These are phyloP conservation scores for Athelia sp. DNA, from an alignment of 1,284 basidiomycete genomes.

Conservation along the genomic window DNA sequence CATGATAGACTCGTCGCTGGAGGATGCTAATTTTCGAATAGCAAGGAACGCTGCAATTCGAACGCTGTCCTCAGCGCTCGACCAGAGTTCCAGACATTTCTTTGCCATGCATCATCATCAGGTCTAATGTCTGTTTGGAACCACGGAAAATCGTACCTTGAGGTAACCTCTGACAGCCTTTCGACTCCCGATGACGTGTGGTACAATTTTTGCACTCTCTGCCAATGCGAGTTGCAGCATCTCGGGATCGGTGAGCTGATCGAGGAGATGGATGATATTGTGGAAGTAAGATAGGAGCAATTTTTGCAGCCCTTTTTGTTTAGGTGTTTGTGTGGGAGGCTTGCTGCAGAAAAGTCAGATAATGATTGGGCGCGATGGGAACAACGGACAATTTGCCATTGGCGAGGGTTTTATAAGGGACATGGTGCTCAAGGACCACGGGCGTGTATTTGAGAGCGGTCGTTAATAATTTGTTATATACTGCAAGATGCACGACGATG, in stretches of 20 bases:
- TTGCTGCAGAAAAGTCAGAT: slow-evolving; percentile 44
- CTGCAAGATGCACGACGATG: slow-evolving; percentile 32
- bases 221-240: slow-evolving; percentile 69
- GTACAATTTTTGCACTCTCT: slow-evolving; percentile 84
- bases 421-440: slow-evolving; percentile 82
- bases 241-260: slow-evolving; percentile 70
- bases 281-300: slow-evolving; percentile 87
- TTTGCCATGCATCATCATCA: slow-evolving; percentile 19
- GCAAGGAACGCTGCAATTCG: slow-evolving; percentile 89
- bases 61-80: slow-evolving; percentile 74
- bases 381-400: slow-evolving; percentile 78
- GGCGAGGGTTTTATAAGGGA: slow-evolving; percentile 80
- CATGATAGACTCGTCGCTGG: slow-evolving; percentile 77
- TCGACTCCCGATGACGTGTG: slow-evolving; percentile 79
- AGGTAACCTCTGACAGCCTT: slow-evolving; percentile 83
- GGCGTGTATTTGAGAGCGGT: slow-evolving; percentile 91
- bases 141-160: slow-evolving; percentile 48
- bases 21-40: slow-evolving; percentile 76
- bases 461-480: slow-evolving; percentile 89
- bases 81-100: slow-evolving; percentile 85
- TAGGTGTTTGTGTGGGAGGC: slow-evolving; percentile 68
- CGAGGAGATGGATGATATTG: slow-evolving; percentile 76
- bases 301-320: slow-evolving; percentile 81
- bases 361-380: slow-evolving; percentile 5
- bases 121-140: not conserved